A percentile compares a stretch with the other conserved stretches of the same genome.
phyloP scores from a whole-genome alignment of 1,139 yeast genomes.

The Pichia sp. region DNA sequence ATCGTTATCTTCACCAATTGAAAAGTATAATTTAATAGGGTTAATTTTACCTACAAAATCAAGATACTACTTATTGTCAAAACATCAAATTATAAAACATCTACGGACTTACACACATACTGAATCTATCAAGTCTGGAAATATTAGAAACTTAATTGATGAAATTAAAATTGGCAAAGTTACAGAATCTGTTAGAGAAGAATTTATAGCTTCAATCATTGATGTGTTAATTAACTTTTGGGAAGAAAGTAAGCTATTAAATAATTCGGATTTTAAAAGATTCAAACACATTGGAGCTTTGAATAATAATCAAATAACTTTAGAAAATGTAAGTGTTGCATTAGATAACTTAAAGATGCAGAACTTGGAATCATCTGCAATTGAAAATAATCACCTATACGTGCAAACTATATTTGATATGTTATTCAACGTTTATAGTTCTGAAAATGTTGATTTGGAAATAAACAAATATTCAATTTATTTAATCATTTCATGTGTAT shows the following conservation, averaged over 20 bases:
- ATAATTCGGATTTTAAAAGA: conserved; percentile 5
- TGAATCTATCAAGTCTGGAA: conserved; percentile 4
- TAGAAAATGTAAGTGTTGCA: conserved; percentile 1
- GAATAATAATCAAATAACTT: conserved; percentile 6
- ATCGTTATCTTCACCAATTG: conserved; percentile 4
- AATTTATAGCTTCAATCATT: not conserved
- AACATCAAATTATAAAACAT: conserved; percentile 3
- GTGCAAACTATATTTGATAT: conserved; percentile 7
- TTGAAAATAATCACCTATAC: not conserved
- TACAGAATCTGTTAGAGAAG: conserved; percentile 3
- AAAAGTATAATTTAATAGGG: conserved; percentile 3
- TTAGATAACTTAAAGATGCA: conserved; percentile 3
- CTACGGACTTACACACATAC: conserved; percentile 6
- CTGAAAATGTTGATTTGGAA: not conserved
- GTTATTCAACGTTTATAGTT: not conserved
- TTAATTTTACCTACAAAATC: conserved; percentile 4
- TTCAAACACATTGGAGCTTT: not conserved
- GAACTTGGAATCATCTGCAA: not conserved
- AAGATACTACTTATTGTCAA: conserved; percentile 6
- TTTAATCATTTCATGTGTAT: conserved; percentile 3
- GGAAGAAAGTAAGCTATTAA: conserved; percentile 5
- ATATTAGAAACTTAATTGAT: conserved; percentile 5
- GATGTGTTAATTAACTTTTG: conserved; percentile 3
- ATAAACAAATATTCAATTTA: not conserved
- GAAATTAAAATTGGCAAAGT: conserved; percentile 7